Base-by-base conservation (phyloP, 345 rosid species). In the Draba incana region DNA sequence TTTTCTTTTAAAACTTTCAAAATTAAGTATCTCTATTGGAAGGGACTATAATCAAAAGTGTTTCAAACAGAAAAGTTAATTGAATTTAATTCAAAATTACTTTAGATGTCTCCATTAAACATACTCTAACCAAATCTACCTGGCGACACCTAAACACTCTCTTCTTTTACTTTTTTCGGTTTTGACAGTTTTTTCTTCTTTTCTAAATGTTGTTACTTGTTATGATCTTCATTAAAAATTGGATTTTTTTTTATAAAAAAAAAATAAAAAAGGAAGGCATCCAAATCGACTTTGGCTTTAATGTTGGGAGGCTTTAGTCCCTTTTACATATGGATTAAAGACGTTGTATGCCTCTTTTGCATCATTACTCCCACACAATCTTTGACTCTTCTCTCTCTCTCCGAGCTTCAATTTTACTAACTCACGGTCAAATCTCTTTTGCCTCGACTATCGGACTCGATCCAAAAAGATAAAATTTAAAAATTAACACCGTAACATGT, bases 281-380 rank as follows among this genome's bases (percentile, higher is more conserved):
- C 77, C 35, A 66, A 59, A 27, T 74, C 72, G 50, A 42, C 72
- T 74, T 74, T 74, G 62, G 72, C 77, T 74, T 74, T 74, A 65
- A 65, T 50, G 59, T 55, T 72, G 71, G 57, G 71, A 27, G 65
- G 59, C 53, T 65, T 70, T 61, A 59, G 15, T 67, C 49, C 37
- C 53, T 67, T 71, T 59, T 55, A 50, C 68, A 66, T 59, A 60
- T 59, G 72, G 77, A 64, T 67, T 74, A 74, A 74, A 74, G 77
- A 74, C 62, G 42, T 59, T 53, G 77, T 60, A 44, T 50, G 49
- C 57, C 37, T 51, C 77, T 66, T 74, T 74, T 66, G 52, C 71
- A 72, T 74, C 77, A 74, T 74, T 60, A 66, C 63, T 52, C 68
- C 77, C 77, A 74, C 77, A 60, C 72, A 51, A 53, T 66, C 77